A percentile compares a stretch with the other conserved stretches of the same genome.
Evolutionary conservation across 352 stramenopile genomes (phyloP).

Genomic region (Pythium phragmiticola): DNA sequence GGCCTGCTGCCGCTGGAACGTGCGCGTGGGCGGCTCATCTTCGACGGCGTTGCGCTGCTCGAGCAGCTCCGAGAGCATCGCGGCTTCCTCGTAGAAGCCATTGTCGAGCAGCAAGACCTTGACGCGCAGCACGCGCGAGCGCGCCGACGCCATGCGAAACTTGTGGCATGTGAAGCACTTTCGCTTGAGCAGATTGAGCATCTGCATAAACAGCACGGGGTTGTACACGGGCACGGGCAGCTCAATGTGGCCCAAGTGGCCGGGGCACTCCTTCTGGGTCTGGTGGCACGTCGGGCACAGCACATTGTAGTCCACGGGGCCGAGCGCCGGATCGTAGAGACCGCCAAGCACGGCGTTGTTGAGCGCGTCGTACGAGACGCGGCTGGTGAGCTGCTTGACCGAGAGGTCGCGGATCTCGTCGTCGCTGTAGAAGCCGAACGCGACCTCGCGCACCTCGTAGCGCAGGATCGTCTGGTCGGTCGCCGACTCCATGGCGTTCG

Average conservation of each 20-base stretch:
- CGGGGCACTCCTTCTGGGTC: conserved; percentile 94
- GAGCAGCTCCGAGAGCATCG: conserved; percentile 70
- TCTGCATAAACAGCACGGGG: conserved; percentile 94
- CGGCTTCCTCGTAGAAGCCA: conserved; percentile 82
- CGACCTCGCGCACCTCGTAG: conserved; percentile 89
- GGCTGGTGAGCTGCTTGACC: conserved; percentile 96
- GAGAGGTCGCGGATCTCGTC: conserved; percentile 96
- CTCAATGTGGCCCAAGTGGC: conserved; percentile 99
- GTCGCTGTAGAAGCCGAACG: conserved; percentile 97
- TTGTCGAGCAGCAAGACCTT: conserved; percentile 93
- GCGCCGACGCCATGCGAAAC: conserved; percentile 81
- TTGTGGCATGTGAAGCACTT: conserved; percentile 99
- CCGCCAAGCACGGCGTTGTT: conserved; percentile 94
- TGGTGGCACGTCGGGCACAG: conserved; percentile 97
- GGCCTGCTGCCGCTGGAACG: conserved; percentile 76
- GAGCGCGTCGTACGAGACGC: conserved; percentile 93
- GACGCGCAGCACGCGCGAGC: conserved; percentile 79
- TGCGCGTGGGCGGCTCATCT: conserved; percentile 69
- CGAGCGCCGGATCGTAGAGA: conserved; percentile 96
- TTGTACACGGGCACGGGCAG: conserved; percentile 98
- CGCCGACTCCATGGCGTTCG: conserved; percentile 66
- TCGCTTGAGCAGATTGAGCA: conserved; percentile 95
- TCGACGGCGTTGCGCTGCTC: conserved; percentile 87
- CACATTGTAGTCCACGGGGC: conserved; percentile 89
- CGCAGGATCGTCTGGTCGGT: conserved; percentile 90